A percentile compares a stretch with the other conserved stretches of the same genome.
phyloP scores from a whole-genome alignment of 148 eudicot species.

The Dianthus caryophyllus region DNA sequence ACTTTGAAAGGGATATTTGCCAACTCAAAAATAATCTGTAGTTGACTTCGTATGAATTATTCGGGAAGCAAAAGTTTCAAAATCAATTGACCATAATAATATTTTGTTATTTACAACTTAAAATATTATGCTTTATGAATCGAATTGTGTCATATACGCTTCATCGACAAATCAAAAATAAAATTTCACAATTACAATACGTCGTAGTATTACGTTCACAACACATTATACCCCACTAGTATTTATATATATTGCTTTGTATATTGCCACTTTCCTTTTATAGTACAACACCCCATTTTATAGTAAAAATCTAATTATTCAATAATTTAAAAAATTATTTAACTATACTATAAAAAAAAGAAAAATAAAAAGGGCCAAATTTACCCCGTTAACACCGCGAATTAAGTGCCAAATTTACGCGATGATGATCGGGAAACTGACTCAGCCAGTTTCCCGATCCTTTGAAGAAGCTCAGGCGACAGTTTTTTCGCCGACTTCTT shows the following conservation, averaged over 20 bases:
- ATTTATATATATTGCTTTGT: slow-evolving; percentile 7
- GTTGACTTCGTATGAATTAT: too few species aligned
- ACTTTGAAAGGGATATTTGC: too few species aligned
- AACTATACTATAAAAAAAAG: slow-evolving; percentile 5
- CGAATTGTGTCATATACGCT: too few species aligned
- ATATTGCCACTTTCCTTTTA: slow-evolving; percentile 22
- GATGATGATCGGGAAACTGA: slow-evolving; percentile 42
- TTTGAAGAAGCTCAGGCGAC: slow-evolving; percentile 67
- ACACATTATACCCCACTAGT: not conserved
- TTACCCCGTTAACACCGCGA: slow-evolving; percentile 24
- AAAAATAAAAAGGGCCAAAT: slow-evolving; percentile 22
- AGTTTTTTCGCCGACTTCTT: slow-evolving; percentile 54
- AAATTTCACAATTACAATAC: too few species aligned
- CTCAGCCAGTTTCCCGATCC: slow-evolving; percentile 67
- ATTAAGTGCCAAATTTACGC: slow-evolving; percentile 16
- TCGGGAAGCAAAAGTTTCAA: too few species aligned
- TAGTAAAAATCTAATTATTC: slow-evolving; percentile 4
- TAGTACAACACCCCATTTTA: slow-evolving; percentile 21
- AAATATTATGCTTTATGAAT: too few species aligned
- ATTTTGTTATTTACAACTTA: too few species aligned
- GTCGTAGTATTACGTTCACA: too few species aligned
- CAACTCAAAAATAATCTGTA: too few species aligned
- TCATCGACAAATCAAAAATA: too few species aligned
- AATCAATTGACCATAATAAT: too few species aligned
- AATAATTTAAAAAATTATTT: not conserved